Evolutionary conservation across 306 rosid species (phyloP), one percentile per base, ranked within the genome.

Genomic region (Cucumis melo): DNA sequence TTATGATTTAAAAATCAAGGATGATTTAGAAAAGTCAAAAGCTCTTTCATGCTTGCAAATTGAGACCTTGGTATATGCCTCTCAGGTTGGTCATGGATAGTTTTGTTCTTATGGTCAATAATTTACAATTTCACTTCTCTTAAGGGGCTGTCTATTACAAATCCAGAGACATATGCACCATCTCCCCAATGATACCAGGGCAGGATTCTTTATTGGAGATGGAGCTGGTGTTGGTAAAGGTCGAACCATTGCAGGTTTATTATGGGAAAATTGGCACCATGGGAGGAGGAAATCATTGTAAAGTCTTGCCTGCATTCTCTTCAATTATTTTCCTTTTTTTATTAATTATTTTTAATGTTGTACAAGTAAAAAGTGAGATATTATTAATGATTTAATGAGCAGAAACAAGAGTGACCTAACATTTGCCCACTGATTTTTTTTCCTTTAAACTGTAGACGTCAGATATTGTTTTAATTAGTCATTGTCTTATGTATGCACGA

Each of bases 151-250:
- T 76, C 84, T 46, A 73, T 81, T 82, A 87, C 80, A 71, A 64
- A 83, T 87, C 67, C 96, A 94, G 99, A 92, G 99, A 79, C 97
- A 94, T 82, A 88, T 87, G 64, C 96, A 94, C 53, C 96, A 85
- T 84, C 95, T 94, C 81, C 84, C 97, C 0, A 82, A 57, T 82
- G 89, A 85, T 41, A 86, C 85, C 76, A 85, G 97, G 85, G 97
- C 93, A 38, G 99, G 99, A 77, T 94, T 92, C 82, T 94, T 94
- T 78, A 65, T 92, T 46, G 99, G 99, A 78, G 99, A 94, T 84
- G 99, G 99, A 78, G 99, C 99, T 79, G 99, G 99, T 77, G 97
- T 94, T 75, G 99, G 99, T 80, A 94, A 94, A 87, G 99, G 99
- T 81, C 93, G 99, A 78, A 92, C 99, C 34, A 87, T 94, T 81